Conservation (phyloP, 202 grass and related monocot genomes). For the Carex arenaria region DNA sequence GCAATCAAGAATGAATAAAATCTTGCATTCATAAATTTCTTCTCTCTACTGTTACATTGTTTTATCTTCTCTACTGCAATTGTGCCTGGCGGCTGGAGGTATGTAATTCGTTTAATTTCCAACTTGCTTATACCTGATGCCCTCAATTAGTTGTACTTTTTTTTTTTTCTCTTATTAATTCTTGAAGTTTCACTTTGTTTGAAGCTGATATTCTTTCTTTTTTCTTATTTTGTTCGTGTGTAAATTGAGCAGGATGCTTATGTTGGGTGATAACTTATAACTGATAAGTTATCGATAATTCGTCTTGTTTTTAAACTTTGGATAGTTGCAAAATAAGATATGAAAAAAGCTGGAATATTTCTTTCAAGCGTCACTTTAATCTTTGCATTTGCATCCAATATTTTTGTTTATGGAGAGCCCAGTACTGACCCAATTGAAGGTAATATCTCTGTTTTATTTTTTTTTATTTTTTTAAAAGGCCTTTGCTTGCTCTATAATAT, state of each 20-base stretch:
- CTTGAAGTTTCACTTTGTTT: neutral
- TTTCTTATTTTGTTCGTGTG: neutral
- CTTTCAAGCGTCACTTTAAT: slow-evolving; percentile 25
- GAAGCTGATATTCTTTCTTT: neutral
- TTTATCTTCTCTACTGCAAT: slow-evolving; percentile 1
- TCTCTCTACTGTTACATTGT: no score
- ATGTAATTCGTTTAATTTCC: neutral
- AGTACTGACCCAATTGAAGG: slow-evolving; percentile 74
- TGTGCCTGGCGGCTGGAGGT: slow-evolving; percentile 6
- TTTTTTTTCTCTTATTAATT: no score
- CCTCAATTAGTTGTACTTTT: no score
- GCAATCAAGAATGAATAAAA: no score
- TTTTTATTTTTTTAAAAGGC: neutral
- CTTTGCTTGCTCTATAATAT: neutral
- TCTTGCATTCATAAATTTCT: no score
- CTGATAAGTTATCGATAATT: neutral
- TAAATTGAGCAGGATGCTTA: slow-evolving; percentile 2
- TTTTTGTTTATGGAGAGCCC: slow-evolving; percentile 33
- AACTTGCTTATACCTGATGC: neutral
- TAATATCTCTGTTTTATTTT: slow-evolving; percentile 25
- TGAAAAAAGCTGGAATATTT: slow-evolving; percentile 34
- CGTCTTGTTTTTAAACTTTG: neutral
- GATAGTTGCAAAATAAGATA: slow-evolving; percentile 23
- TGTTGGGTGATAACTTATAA: neutral
- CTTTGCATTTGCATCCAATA: slow-evolving; percentile 32